Base-by-base conservation (phyloP, 176 grass and related monocot species). In the Miscanthus lutarioriparius region DNA sequence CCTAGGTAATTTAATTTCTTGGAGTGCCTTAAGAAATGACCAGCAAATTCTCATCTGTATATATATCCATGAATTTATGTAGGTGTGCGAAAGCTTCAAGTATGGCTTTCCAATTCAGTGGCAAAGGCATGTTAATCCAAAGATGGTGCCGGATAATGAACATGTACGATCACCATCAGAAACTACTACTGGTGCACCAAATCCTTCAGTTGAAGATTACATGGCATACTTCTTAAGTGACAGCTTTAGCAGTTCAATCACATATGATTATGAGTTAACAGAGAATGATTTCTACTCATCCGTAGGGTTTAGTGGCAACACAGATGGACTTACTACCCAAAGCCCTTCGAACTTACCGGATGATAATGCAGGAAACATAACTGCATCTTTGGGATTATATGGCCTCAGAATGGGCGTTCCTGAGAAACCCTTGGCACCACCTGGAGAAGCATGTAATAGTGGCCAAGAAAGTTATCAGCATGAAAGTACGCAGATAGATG, bases 41-140 rank as follows among this genome's bases (percentile, higher is more conserved):
- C 1, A 63, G 23, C 43, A 32, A 19, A 51, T 32, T 51, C 69
- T 81, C 12, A 70, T 75, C n/a, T 54, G 19, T 54, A 20, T 54
- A 22, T 77, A 70, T 54, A 22, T 11, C 15, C 32, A 54, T 81
- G n/a, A 82, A 39, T 72, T 68, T 81, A 65, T 90, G 78, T 79
- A 90, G 88, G 88, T 90, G 37, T 72, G 14, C 6, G 26, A 90
- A 78, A 1, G 10, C 10, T 86, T 90, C n/a, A 1, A 1, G 26
- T 22, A 6, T 27, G 72, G 88, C 27, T 86, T 82, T 90, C 83
- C 88, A 22, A 0, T 4, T 54, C 2, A 44, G 27, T 90, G 83
- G 88, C 56, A 71, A 19, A 35, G 49, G 22, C 12, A 15, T 71
- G 20, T 47, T 64, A 81, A 85, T 85, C 8, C 53, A 65, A 36